A percentile compares a stretch with the other conserved stretches of the same genome.
phyloP scores from a whole-genome alignment of 345 rosid species.

The Litchi chinensis region DNA sequence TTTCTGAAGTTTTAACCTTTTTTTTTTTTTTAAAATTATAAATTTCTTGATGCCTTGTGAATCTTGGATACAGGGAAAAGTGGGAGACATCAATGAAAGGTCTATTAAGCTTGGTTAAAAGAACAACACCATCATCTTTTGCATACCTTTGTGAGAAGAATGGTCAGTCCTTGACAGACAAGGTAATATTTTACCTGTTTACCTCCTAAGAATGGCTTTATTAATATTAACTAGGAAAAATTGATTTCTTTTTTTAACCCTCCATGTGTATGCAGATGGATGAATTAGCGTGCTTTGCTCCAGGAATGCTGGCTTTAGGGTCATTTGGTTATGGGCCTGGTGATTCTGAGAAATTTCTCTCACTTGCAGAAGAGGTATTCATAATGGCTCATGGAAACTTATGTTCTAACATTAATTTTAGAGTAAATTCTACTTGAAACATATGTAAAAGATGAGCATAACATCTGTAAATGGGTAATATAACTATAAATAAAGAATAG shows the following conservation, averaged over 20 bases:
- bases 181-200: conserved; percentile 49
- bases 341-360: conserved; percentile 66
- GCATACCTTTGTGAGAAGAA: conserved; percentile 86
- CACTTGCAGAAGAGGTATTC: conserved; percentile 95
- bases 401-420: not conserved
- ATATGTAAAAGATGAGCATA: not conserved
- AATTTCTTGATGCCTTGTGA: conserved; percentile 19
- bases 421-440: not conserved
- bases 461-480: not conserved
- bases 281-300: conserved; percentile 98
- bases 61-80: conserved; percentile 70
- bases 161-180: conserved; percentile 61
- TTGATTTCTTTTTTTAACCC: conserved; percentile 9
- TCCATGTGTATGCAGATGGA: conserved; percentile 70
- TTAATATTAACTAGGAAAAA: conserved; percentile 19
- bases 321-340: conserved; percentile 76
- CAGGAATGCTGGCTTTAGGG: conserved; percentile 99
- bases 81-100: conserved; percentile 99
- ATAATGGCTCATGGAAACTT: not conserved
- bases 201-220: not conserved
- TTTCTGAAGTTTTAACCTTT: not conserved
- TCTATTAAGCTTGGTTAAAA: conserved; percentile 70
- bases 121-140: conserved; percentile 85
- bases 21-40: not conserved
- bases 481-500: too few relatives aligned